Conservation (phyloP, 2,329 filamentous ascomycete genomes). For the Sporothrix variecibatus region DNA sequence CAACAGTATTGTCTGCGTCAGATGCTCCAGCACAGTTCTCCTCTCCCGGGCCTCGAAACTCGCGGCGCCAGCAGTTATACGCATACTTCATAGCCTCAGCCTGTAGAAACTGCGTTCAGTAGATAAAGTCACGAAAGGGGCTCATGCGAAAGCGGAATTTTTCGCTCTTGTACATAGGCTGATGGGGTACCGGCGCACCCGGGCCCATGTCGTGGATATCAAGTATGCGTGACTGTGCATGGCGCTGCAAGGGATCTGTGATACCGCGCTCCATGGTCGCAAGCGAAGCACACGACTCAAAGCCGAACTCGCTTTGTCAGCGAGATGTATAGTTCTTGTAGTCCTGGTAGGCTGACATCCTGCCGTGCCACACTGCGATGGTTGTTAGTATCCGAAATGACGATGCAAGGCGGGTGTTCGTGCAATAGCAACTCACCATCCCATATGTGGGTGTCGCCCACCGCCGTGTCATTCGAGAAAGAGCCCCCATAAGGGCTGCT, state of each 20-base stretch:
- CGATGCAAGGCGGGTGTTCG: too few relatives aligned
- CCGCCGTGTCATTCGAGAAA: slow-evolving; percentile 59
- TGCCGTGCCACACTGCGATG: slow-evolving; percentile 64
- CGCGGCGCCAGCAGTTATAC: slow-evolving; percentile 56
- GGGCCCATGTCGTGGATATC: slow-evolving; percentile 83
- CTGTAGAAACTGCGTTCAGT: slow-evolving; percentile 51
- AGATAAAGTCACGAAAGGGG: not conserved
- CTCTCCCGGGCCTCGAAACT: slow-evolving; percentile 51
- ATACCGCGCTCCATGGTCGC: slow-evolving; percentile 70
- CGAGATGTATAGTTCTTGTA: slow-evolving; percentile 70
- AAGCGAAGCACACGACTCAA: slow-evolving; percentile 76
- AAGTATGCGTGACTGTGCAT: slow-evolving; percentile 69
- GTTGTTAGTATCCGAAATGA: not conserved
- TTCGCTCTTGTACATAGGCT: slow-evolving; percentile 71
- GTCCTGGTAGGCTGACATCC: slow-evolving; percentile 66
- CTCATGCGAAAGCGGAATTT: slow-evolving; percentile 57
- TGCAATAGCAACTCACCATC: slow-evolving; percentile 45
- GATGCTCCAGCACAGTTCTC: slow-evolving; percentile 61
- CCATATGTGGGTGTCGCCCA: slow-evolving; percentile 84
- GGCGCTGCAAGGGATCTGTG: slow-evolving; percentile 52
- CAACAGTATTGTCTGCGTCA: not conserved
- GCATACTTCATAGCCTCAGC: slow-evolving; percentile 50
- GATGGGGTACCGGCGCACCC: slow-evolving; percentile 68
- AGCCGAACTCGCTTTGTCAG: slow-evolving; percentile 79
- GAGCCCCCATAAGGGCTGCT: slow-evolving; percentile 72